These are phyloP conservation scores for Ascochyta koolunga DNA, from an alignment of 2,329 filamentous ascomycete genomes.

Conservation along the genomic window DNA sequence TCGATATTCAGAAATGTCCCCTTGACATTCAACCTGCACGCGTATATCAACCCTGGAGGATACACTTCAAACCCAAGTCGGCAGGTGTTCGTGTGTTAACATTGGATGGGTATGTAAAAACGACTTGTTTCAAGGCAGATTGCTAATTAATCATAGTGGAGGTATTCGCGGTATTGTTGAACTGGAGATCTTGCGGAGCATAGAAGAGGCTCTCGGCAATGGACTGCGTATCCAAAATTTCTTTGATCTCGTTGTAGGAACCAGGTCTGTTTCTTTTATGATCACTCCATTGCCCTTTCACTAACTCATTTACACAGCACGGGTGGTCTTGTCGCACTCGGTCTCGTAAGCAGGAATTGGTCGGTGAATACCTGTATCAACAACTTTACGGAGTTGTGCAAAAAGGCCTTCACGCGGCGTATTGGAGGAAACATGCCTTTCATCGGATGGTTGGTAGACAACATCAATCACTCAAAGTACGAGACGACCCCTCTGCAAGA, in stretches of 20 bases:
- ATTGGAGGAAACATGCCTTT: conserved; percentile 42
- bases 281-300: conserved; percentile 24
- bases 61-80: too few relatives aligned
- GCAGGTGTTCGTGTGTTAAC: too few relatives aligned
- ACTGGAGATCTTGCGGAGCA: conserved; percentile 47
- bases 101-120: too few relatives aligned
- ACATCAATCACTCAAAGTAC: conserved; percentile 41
- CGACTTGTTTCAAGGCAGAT: too few relatives aligned
- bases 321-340: neutral
- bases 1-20: too few relatives aligned
- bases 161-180: too few relatives aligned
- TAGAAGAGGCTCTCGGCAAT: conserved; percentile 50
- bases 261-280: conserved; percentile 19
- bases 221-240: conserved; percentile 52
- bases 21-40: too few relatives aligned
- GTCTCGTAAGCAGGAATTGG: neutral
- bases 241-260: conserved; percentile 55
- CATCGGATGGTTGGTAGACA: conserved; percentile 39
- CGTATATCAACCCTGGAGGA: too few relatives aligned
- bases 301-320: neutral
- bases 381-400: conserved; percentile 46
- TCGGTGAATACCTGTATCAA: neutral
- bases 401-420: conserved; percentile 52
- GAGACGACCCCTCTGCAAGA: conserved; percentile 33
- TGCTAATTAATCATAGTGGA: too few relatives aligned